Percentiles rank a stretch among this genome's conserved stretches.
Evolutionary conservation across 257 asterid genomes (phyloP).

Genomic region (Cynanchum wilfordii): DNA sequence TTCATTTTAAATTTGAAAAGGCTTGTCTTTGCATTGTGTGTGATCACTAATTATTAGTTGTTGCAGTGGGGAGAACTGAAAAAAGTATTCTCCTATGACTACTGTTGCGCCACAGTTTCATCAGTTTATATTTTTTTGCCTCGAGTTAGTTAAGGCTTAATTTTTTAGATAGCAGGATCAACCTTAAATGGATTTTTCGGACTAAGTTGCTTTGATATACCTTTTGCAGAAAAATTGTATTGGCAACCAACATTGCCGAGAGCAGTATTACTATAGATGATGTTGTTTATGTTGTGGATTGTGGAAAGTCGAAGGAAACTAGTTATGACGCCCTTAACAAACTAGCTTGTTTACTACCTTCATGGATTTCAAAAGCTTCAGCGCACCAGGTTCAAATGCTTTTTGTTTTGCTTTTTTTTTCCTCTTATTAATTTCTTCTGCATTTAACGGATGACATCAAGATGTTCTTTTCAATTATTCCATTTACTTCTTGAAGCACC

Average conservation of each 20-base stretch:
- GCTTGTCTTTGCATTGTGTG: background rate
- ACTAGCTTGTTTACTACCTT: constrained; percentile 88
- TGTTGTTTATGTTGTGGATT: constrained; percentile 88
- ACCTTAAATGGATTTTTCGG: background rate
- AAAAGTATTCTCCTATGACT: background rate
- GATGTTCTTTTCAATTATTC: constrained; percentile 1
- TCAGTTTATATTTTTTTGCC: background rate
- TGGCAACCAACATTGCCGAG: constrained; percentile 97
- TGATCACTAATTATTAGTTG: background rate
- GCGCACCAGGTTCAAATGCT: constrained; percentile 72
- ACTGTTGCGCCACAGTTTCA: background rate
- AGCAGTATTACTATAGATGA: constrained; percentile 97
- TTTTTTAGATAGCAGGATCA: background rate
- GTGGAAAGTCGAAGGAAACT: constrained; percentile 97
- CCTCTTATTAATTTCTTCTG: background rate
- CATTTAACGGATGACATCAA: background rate
- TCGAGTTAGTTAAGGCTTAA: background rate
- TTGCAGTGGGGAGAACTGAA: background rate
- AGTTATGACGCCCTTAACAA: constrained; percentile 98
- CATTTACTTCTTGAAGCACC: background rate
- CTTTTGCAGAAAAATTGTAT: constrained; percentile 78
- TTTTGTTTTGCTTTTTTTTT: constrained; percentile 2
- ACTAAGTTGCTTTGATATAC: background rate
- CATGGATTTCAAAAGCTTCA: constrained; percentile 99
- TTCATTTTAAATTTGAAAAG: background rate